Evolutionary conservation across 106 monocot species (phyloP), one percentile per base, ranked within the genome.

Genomic region (Agapanthus africanus): DNA sequence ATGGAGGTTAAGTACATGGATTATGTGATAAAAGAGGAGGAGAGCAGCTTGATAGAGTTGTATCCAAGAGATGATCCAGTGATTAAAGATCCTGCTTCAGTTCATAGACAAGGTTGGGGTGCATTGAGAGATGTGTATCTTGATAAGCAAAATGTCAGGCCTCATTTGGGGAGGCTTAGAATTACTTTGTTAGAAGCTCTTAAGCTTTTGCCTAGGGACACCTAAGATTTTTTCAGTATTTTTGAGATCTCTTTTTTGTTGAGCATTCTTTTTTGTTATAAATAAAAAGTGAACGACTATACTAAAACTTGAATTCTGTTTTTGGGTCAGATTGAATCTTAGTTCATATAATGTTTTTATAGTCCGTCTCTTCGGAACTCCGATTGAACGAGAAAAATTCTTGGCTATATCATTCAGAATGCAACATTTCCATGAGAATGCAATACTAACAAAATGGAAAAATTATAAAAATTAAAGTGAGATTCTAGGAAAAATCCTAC

Each of bases 101-200:
- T 90, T 4, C 78, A 74, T 9, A 76, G 72, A 38, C 38, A 74
- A 59, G 90, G 90, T 2, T 90, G 90, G 90, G 28, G 68, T 46
- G 81, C 80, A 3, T 36, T 86, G 11, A 83, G 70, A 15, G 67
- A 51, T 2, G 40, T 86, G 1, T 90, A 90, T 64, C 72, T 90
- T 13, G 90, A 79, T 5, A 83, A 79, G 67, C 90, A 90, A 36
- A 90, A 90, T 64, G 83, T 90, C 44, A 82, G 71, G 81, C 78
- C 70, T 19, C 51, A 86, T 54, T 36, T 86, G 49, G 81, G 74
- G 0, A 80, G 71, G 65, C 68, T 90, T 23, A 90, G 63, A 74
- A 59, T 72, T 6, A 81, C 73, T 0, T 72, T 90, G 23, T 36
- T 80, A 67, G 68, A 86, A 41, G 90, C 90, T 4, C 69, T 90